phyloP scores from a whole-genome alignment of 139 green algal species.

The Picochlorum sp. region DNA sequence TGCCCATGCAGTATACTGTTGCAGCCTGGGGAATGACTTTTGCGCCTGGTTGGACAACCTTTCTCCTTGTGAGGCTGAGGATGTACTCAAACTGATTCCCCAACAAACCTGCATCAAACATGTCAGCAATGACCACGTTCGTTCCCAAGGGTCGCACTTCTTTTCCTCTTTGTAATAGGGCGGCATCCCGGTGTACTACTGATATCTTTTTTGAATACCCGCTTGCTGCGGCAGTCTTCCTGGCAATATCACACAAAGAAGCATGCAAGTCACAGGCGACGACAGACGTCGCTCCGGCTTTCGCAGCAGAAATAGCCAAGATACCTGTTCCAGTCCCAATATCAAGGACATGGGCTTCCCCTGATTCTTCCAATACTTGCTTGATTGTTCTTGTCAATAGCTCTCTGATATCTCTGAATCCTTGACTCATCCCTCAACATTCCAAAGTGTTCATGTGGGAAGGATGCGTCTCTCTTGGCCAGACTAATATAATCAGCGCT shows the following conservation, averaged over 20 bases:
- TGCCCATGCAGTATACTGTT: conserved; percentile 63
- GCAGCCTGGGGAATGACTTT: conserved; percentile 51
- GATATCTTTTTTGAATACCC: conserved; percentile 26
- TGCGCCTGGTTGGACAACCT: conserved; percentile 40
- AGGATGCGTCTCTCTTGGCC: conserved; percentile 41
- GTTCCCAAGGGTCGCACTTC: conserved; percentile 45
- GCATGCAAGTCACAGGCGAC: conserved; percentile 48
- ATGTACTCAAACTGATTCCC: conserved; percentile 47
- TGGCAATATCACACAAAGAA: conserved; percentile 19
- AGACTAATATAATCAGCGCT: conserved; percentile 53
- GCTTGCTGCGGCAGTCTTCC: conserved; percentile 39
- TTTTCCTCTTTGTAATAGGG: conserved; percentile 33
- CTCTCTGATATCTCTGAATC: conserved; percentile 35
- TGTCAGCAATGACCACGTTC: conserved; percentile 58
- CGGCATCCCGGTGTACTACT: conserved; percentile 38
- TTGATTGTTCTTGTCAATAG: conserved; percentile 39
- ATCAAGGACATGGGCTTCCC: conserved; percentile 63
- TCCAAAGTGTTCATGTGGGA: conserved; percentile 55
- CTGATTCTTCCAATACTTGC: conserved; percentile 5
- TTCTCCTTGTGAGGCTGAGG: conserved; percentile 40
- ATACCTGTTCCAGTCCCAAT: conserved; percentile 75
- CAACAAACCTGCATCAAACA: conserved; percentile 64
- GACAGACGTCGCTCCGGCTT: conserved; percentile 45
- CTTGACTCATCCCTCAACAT: conserved; percentile 35
- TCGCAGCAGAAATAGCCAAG: conserved; percentile 52